phyloP scores from a whole-genome alignment of 352 stramenopile genomes.

The Pythium rhizo-oryzae region DNA sequence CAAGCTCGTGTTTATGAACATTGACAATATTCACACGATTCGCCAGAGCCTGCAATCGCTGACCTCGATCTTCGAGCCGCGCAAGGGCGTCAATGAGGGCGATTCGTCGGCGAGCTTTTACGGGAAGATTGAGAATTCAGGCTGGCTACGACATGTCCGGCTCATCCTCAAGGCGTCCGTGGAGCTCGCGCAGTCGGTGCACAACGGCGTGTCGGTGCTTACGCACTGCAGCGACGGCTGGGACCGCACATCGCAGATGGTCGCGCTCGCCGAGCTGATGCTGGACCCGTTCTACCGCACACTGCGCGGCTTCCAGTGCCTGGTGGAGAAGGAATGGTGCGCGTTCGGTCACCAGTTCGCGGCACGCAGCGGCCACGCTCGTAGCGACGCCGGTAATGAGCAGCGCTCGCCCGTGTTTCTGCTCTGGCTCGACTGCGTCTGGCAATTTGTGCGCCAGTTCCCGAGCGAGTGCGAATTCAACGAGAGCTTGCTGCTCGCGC shows the following conservation, averaged over 20 bases:
- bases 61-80: conserved; percentile 75
- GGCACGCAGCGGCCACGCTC: conserved; percentile 92
- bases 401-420: conserved; percentile 98
- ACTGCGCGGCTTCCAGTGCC: conserved; percentile 93
- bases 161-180: conserved; percentile 92
- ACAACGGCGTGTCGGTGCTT: conserved; percentile 95
- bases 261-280: conserved; percentile 95
- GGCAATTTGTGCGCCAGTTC: conserved; percentile 96
- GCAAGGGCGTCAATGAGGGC: conserved; percentile 64
- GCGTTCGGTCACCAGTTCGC: conserved; percentile 99
- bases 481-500: conserved; percentile 86
- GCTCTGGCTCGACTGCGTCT: conserved; percentile 98
- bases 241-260: conserved; percentile 99
- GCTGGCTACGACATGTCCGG: conserved; percentile 96
- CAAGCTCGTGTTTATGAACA: conserved; percentile 97
- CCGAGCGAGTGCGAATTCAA: conserved; percentile 98
- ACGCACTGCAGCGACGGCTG: conserved; percentile 99
- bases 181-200: conserved; percentile 93
- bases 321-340: conserved; percentile 99
- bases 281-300: conserved; percentile 98
- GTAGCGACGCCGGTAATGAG: conserved; percentile 87
- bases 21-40: conserved; percentile 99
- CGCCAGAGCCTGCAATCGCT: conserved; percentile 93
- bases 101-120: conserved; percentile 89
- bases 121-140: conserved; percentile 90